A percentile compares a stretch with the other conserved stretches of the same genome.
These are phyloP conservation scores for Aureobasidium sp. DNA, from an alignment of 2,329 filamentous ascomycete species.

Conservation along the genomic window DNA sequence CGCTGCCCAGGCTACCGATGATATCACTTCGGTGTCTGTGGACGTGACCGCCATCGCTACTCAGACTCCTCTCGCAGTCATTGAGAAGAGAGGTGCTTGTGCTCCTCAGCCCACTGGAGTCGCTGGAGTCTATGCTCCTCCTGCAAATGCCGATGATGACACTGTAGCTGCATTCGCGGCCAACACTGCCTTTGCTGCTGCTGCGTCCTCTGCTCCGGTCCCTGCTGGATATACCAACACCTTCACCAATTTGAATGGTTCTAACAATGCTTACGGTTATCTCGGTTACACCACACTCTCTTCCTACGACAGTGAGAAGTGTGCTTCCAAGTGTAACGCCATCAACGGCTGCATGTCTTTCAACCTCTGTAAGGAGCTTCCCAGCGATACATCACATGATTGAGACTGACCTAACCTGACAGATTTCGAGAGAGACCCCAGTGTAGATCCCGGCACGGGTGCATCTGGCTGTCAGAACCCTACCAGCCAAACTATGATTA, in stretches of 20 bases:
- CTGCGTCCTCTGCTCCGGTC: constrained; percentile 17
- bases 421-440: constrained; percentile 19
- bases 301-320: constrained; percentile 9
- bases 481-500: constrained; percentile 16
- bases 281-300: constrained; percentile 14
- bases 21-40: constrained; percentile 7
- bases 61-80: background rate
- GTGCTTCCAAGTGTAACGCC: constrained; percentile 16
- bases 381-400: too few species aligned
- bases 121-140: background rate
- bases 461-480: constrained; percentile 16
- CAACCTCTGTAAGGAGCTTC: constrained; percentile 13
- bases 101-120: constrained; percentile 17
- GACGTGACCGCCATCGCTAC: constrained; percentile 7
- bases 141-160: constrained; percentile 14
- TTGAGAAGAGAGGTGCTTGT: constrained; percentile 14
- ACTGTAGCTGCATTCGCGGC: constrained; percentile 17
- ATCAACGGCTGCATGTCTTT: constrained; percentile 16
- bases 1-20: constrained; percentile 18
- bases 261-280: constrained; percentile 17
- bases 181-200: constrained; percentile 18
- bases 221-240: constrained; percentile 19
- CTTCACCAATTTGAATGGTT: constrained; percentile 19
- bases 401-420: too few species aligned
- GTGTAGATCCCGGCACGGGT: constrained; percentile 7